These are phyloP conservation scores for cucumber (Cucumis sativus) DNA, from an alignment of 306 rosid genomes.

Conservation along the genomic window Cucumber_9930_V3 NC_026661.2:11784001-11784500, in stretches of 20 bases:
- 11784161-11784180: background rate
- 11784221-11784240: background rate
- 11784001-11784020: constrained; percentile 80
- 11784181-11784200: background rate
- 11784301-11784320: background rate
- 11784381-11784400: constrained; percentile 64
- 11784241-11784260: background rate
- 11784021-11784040: constrained; percentile 85
- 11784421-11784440: constrained; percentile 72
- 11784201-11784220: background rate
- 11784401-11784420: constrained; percentile 93
- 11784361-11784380: constrained; percentile 53
- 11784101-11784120: constrained; percentile 85
- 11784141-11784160: background rate
- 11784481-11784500: background rate
- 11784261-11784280: background rate
- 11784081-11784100: constrained; percentile 77
- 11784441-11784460: constrained; percentile 60
- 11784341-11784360: constrained; percentile 10
- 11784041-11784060: constrained; percentile 67
- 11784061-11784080: constrained; percentile 79
- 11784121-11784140: constrained; percentile 43
- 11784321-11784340: background rate
- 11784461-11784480: background rate
- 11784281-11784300: background rate